Evolutionary conservation across 345 rosid genomes (phyloP), one percentile per base, ranked within the genome.

Genomic region (Sisymbrium irio): DNA sequence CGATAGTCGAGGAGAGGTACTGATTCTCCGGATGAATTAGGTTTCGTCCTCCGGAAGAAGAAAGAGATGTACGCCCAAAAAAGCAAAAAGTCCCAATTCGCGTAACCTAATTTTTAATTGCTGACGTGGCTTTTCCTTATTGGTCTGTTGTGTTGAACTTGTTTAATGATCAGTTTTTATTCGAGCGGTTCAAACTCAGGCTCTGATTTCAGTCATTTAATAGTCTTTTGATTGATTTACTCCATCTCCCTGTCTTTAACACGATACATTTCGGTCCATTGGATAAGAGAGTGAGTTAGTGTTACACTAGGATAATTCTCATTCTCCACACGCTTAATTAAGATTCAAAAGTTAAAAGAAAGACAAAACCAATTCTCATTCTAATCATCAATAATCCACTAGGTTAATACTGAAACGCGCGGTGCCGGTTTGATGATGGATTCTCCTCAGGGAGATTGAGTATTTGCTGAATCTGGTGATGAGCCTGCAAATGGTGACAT

Each of bases 391-490:
- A 2, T 46, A 7, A 25, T 19, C 18, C 57, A 25, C 18, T 49
- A 12, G 32, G 20, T 30, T 25, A 47, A 7, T 54, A 46, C 55
- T 77, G 66, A 55, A 71, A 50, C 17, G 35, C 42, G 40, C 68
- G 80, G 71, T 35, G 64, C 18, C 62, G 19, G 2, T 72, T 50
- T 47, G 73, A 59, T 22, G 68, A 44, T 46, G 37, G 20, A 64
- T 50, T 49, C 49, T 71, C 72, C 33, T 77, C 80, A 19, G 72
- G 80, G 65, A 71, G 76, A 77, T 77, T 77, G 49, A 71, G 68
- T 71, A 77, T 58, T 50, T 77, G 80, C 63, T 77, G 80, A 58
- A 77, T 77, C 72, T 65, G 71, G 76, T 56, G 67, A 71, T 77
- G 80, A 77, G 80, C 80, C 77, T 77, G 57, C 56, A 56, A 54